These are phyloP conservation scores for Hansenula lynferdii DNA, from an alignment of 1,139 yeast genomes.

Conservation along the genomic window DNA sequence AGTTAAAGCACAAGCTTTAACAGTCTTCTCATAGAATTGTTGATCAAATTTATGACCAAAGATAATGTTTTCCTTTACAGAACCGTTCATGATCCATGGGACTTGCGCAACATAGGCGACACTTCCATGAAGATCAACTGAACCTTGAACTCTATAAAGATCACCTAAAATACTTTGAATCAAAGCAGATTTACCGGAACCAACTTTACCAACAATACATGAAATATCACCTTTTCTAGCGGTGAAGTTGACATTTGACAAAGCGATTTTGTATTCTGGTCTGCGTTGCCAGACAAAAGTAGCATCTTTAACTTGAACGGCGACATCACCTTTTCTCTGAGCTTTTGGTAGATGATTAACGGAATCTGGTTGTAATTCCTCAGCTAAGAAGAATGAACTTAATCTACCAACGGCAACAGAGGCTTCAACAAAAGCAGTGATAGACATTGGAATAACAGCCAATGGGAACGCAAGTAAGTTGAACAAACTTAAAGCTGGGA, in stretches of 20 bases:
- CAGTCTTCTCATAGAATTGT: constrained; percentile 69
- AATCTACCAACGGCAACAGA: constrained; percentile 83
- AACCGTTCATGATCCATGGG: constrained; percentile 97
- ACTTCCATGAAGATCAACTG: constrained; percentile 68
- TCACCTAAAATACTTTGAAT: constrained; percentile 86
- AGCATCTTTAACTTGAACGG: constrained; percentile 66
- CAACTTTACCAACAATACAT: constrained; percentile 92
- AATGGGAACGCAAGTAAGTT: constrained; percentile 87
- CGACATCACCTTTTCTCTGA: constrained; percentile 54
- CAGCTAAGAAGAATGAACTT: constrained; percentile 63
- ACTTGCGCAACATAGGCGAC: constrained; percentile 90
- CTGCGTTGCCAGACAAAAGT: constrained; percentile 87
- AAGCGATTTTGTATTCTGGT: constrained; percentile 73
- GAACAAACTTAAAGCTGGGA: constrained; percentile 88
- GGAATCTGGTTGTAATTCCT: constrained; percentile 81
- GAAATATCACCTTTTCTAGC: constrained; percentile 79
- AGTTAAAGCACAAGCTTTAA: constrained; percentile 86
- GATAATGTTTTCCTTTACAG: constrained; percentile 82
- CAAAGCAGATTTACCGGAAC: constrained; percentile 87
- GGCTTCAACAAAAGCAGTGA: constrained; percentile 83
- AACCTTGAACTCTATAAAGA: constrained; percentile 72
- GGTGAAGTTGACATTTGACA: constrained; percentile 60
- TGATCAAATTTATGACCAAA: constrained; percentile 87
- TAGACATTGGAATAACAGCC: constrained; percentile 89
- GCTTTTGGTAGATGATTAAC: constrained; percentile 55